Evolutionary conservation across 2,329 filamentous ascomycete genomes (phyloP), one percentile per base, ranked within the genome.

Genomic region (Mollisiaceae sp.): DNA sequence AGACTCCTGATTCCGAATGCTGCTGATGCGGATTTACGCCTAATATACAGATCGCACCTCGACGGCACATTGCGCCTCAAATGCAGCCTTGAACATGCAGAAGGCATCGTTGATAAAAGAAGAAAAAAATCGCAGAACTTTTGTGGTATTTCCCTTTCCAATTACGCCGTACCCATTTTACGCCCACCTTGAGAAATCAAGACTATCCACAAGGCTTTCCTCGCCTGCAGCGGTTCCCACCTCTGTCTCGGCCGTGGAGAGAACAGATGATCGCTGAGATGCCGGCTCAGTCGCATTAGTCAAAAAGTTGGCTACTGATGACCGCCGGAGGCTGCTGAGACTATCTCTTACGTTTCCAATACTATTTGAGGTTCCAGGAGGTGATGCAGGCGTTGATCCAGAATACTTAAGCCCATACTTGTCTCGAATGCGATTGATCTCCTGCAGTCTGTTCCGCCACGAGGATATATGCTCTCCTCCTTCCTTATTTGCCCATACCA

Each of bases 381-480:
- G 73, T 22, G 74, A 75, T 2, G 65, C 69, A 50, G 69, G 63
- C 35, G 70, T 72, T 14, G 82, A 77, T 24, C 47, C 64, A 39
- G 65, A 36, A 20, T 65, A 57, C 69, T 83, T 86, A 9, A 80
- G 79, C 1, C 80, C 82, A 70, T 90, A 84, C 65, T 85, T 87
- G 65, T 96, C 92, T 35, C 93, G 88, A 59, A 99, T 84, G 54
- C 88, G 86, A 75, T 91, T 90, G 75, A 99, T 96, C 76, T 94
- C 91, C 58, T 91, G 87, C 14, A 98, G 85, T 58, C 95, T 89
- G 72, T 90, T 92, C 65, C 93, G 89, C 95, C 95, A 98, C 9
- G 92, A 92, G 12, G 93, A 95, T 36, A 95, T 85, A 74, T 97
- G 89, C 76, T 97, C 93, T 64, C 91, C 91, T 6, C 89, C 90